Conservation (phyloP, 306 rosid genomes). For the Pyrus pyrifolia region DNA sequence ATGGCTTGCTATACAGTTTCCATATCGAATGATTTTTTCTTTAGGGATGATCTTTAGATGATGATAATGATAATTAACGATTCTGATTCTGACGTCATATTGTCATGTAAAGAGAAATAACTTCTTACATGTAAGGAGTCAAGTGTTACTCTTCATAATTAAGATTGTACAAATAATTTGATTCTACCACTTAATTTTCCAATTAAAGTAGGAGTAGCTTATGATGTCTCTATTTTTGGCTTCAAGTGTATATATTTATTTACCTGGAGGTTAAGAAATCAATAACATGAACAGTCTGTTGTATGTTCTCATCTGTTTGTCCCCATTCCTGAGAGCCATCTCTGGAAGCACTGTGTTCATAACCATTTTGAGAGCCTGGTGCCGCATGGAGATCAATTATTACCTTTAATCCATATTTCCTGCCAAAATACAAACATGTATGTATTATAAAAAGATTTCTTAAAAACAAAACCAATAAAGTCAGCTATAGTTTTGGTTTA, state of each 20-base stretch:
- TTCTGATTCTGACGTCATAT: accelerated
- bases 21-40: no score
- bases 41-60: no score
- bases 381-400: conserved; percentile 84
- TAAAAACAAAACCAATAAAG: not conserved
- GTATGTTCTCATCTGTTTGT: conserved; percentile 43
- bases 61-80: no score
- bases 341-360: conserved; percentile 55
- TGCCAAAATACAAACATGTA: not conserved
- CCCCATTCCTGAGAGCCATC: conserved; percentile 77
- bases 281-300: conserved; percentile 55
- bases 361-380: conserved; percentile 69
- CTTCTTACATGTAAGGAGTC: no score
- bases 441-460: not conserved
- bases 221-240: no score
- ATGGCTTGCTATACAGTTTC: no score
- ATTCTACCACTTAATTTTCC: no score
- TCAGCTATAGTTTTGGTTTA: not conserved
- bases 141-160: no score
- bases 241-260: not conserved
- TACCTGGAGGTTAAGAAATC: conserved; percentile 70
- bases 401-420: conserved; percentile 62
- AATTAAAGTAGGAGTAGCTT: no score
- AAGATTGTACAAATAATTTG: no score
- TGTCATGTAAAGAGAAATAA: no score